A percentile compares a stretch with the other conserved stretches of the same genome.
Evolutionary conservation across 192 early-diverging fungal species (phyloP).

Genomic region (Kappamyces sp.): DNA sequence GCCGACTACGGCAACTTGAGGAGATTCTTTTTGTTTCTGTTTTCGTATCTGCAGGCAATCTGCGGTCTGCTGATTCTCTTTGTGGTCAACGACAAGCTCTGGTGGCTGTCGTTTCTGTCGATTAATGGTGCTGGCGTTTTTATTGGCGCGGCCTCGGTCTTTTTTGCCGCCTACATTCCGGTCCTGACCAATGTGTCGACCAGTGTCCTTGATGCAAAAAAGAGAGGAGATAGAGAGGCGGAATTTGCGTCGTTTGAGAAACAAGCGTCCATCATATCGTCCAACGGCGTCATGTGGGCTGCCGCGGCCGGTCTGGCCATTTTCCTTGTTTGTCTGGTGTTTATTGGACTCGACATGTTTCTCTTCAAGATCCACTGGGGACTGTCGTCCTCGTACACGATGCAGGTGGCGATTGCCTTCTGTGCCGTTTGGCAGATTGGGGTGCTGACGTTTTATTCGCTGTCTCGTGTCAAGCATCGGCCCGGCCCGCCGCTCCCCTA

Average conservation of each 20-base stretch:
- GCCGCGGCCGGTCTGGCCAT: conserved; percentile 19
- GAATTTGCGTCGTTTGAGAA: too few relatives aligned
- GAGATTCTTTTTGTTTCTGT: too few relatives aligned
- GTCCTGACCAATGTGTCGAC: not conserved
- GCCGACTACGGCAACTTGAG: too few relatives aligned
- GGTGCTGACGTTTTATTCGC: conserved; percentile 33
- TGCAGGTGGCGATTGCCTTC: conserved; percentile 16
- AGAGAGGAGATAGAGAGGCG: too few relatives aligned
- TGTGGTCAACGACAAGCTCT: not conserved
- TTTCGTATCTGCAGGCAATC: too few relatives aligned
- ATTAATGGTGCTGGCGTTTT: conserved; percentile 6
- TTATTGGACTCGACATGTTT: not conserved
- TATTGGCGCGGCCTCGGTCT: conserved; percentile 19
- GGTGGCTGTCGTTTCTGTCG: not conserved
- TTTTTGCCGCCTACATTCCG: conserved; percentile 18
- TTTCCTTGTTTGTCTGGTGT: conserved; percentile 12
- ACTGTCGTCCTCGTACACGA: not conserved
- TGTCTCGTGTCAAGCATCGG: conserved; percentile 28
- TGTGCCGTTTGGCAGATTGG: conserved; percentile 7
- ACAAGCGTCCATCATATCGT: conserved; percentile 11
- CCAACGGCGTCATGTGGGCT: conserved; percentile 17
- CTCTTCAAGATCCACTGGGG: not conserved
- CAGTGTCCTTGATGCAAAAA: too few relatives aligned
- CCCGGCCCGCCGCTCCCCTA: conserved; percentile 26
- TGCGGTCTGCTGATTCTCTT: not conserved